These are phyloP conservation scores for Sparassis latifolia DNA, from an alignment of 1,284 basidiomycete species.

Conservation along the genomic window DNA sequence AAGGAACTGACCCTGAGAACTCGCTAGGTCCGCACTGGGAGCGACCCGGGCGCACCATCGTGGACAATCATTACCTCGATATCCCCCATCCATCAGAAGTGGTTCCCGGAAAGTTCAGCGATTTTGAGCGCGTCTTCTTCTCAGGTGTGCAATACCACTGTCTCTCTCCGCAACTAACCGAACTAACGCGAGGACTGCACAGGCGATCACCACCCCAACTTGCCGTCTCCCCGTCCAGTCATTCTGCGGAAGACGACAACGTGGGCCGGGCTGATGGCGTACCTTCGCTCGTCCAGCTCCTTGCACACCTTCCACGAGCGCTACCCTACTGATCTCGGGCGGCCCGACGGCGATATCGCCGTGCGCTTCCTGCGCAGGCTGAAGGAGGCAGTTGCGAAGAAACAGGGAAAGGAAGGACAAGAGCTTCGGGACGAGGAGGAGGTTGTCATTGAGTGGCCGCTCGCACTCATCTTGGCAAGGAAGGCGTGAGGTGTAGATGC, in stretches of 20 bases:
- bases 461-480: constrained; percentile 54
- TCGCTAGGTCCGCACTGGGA: constrained; percentile 75
- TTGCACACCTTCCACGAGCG: constrained; percentile 64
- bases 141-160: constrained; percentile 31
- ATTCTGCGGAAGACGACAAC: constrained; percentile 57
- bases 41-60: constrained; percentile 71
- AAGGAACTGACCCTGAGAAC: constrained; percentile 44
- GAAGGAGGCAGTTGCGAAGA: constrained; percentile 33
- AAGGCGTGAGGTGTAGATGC: not conserved
- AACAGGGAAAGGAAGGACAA: constrained; percentile 31
- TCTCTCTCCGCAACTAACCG: not conserved
- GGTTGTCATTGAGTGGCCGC: constrained; percentile 67
- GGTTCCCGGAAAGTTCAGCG: constrained; percentile 26
- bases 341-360: constrained; percentile 54
- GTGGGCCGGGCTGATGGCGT: constrained; percentile 60
- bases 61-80: constrained; percentile 65
- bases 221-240: constrained; percentile 41
- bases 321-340: constrained; percentile 51
- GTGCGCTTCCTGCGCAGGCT: constrained; percentile 53
- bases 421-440: constrained; percentile 35
- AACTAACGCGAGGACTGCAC: not conserved
- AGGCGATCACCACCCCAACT: constrained; percentile 36
- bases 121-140: constrained; percentile 49
- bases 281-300: constrained; percentile 70
- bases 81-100: constrained; percentile 52